A percentile compares a stretch with the other conserved stretches of the same genome.
These are phyloP conservation scores for Panicum virgatum DNA, from an alignment of 202 grass and related monocot genomes.

Conservation along the genomic window DNA sequence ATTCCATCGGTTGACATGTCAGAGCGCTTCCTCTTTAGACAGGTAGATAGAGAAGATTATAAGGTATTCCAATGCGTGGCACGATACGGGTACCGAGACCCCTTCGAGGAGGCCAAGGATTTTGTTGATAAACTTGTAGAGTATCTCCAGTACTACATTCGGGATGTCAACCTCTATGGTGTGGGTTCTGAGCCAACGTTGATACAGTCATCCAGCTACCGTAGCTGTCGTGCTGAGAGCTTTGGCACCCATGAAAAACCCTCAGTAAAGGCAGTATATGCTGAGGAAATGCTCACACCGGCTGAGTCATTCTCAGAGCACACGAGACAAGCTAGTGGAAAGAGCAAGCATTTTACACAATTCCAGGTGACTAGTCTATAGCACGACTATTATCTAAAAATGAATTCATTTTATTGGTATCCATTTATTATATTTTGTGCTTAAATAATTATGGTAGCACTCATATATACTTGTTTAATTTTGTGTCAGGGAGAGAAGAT, in stretches of 20 bases:
- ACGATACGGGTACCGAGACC: slow-evolving; percentile 50
- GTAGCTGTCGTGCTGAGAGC: slow-evolving; percentile 9
- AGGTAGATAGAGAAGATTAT: slow-evolving; percentile 5
- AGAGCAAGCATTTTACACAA: slow-evolving; percentile 14
- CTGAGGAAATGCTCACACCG: slow-evolving; percentile 46
- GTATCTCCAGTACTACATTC: slow-evolving; percentile 43
- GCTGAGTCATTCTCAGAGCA: slow-evolving; percentile 40
- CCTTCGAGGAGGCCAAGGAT: slow-evolving; percentile 30
- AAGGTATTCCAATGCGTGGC: slow-evolving; percentile 51
- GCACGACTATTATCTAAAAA: background rate
- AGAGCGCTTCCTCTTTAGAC: slow-evolving; percentile 48
- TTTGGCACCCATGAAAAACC: slow-evolving; percentile 14
- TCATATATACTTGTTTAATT: background rate
- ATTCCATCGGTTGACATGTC: slow-evolving; percentile 12
- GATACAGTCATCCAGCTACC: background rate
- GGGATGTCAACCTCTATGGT: slow-evolving; percentile 44
- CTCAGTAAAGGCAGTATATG: slow-evolving; percentile 15
- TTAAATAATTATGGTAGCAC: background rate
- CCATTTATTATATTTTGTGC: background rate
- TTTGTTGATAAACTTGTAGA: slow-evolving; percentile 25
- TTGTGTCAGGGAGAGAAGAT: slow-evolving; percentile 30
- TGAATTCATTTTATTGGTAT: background rate
- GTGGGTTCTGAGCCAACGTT: background rate
- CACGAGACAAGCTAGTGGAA: slow-evolving; percentile 1
- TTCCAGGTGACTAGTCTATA: slow-evolving; percentile 22